These are phyloP conservation scores for Actinomucor elegans DNA, from an alignment of 371 early-diverging fungal genomes.

Conservation along the genomic window DNA sequence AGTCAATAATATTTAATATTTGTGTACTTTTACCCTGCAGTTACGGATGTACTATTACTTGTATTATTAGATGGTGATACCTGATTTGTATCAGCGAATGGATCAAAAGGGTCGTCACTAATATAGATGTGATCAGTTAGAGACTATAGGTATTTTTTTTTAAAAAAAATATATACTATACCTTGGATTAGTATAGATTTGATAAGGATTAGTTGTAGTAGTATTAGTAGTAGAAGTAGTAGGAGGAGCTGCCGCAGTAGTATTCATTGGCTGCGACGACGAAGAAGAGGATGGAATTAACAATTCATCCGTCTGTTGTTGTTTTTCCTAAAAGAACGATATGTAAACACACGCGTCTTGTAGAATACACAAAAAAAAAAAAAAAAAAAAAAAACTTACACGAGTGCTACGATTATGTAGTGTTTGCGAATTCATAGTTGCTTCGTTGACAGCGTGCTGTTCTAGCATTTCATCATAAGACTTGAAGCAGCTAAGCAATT, in stretches of 20 bases:
- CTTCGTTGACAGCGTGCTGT: slow-evolving; percentile 34
- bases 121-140: neutral
- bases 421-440: slow-evolving; percentile 36
- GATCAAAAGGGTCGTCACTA: slow-evolving; percentile 41
- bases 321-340: slow-evolving; percentile 6
- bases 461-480: slow-evolving; percentile 55
- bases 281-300: slow-evolving; percentile 2
- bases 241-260: too few species aligned
- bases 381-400: slow-evolving; percentile 2
- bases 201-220: neutral
- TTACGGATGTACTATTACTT: too few species aligned
- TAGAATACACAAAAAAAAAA: too few species aligned
- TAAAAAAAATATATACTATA: neutral
- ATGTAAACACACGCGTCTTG: neutral
- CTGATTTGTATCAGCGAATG: slow-evolving; percentile 37
- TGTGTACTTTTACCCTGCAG: slow-evolving; percentile 28
- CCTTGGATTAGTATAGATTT: neutral
- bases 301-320: neutral
- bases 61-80: slow-evolving; percentile 1
- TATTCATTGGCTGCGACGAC: slow-evolving; percentile 2
- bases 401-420: slow-evolving; percentile 35
- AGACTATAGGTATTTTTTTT: neutral
- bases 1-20: neutral
- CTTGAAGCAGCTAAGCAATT: slow-evolving; percentile 43
- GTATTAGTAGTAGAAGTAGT: neutral